These are phyloP conservation scores for Xylaria sp. DNA, from an alignment of 2,329 filamentous ascomycete species.

Conservation along the genomic window DNA sequence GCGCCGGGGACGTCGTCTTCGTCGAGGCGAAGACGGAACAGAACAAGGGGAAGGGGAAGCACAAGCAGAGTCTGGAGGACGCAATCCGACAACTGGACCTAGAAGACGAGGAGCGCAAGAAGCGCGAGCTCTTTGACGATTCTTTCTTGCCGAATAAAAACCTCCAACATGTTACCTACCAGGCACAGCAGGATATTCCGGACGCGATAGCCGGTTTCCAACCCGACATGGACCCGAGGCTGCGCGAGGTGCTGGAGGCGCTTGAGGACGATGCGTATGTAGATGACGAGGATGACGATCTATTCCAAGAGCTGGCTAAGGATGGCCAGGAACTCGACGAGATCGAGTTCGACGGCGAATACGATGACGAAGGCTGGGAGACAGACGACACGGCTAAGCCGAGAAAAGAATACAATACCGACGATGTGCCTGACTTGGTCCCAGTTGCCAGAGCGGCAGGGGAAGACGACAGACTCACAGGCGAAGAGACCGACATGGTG, in stretches of 20 bases:
- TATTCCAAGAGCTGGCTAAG: constrained; percentile 76
- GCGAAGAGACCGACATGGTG: constrained; percentile 51
- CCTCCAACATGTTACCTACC: constrained; percentile 77
- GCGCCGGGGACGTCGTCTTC: constrained; percentile 78
- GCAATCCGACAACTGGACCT: constrained; percentile 70
- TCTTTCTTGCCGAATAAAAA: constrained; percentile 82
- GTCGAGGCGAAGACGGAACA: constrained; percentile 66
- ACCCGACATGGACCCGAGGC: constrained; percentile 93
- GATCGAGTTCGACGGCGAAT: constrained; percentile 75
- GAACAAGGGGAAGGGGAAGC: constrained; percentile 73
- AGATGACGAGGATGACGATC: constrained; percentile 75
- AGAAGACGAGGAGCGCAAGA: constrained; percentile 50
- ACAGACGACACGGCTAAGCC: constrained; percentile 90
- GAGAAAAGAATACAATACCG: constrained; percentile 58
- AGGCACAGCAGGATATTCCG: constrained; percentile 90
- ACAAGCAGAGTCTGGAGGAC: constrained; percentile 82
- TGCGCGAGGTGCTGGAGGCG: constrained; percentile 90
- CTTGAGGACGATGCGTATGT: constrained; percentile 96
- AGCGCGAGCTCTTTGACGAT: constrained; percentile 68
- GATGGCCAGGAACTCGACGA: constrained; percentile 76
- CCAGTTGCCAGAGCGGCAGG: constrained; percentile 20
- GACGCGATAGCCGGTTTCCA: constrained; percentile 93
- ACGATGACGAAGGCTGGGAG: constrained; percentile 86
- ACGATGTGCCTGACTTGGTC: constrained; percentile 56
- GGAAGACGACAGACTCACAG: constrained; percentile 36